A percentile compares a stretch with the other conserved stretches of the same genome.
phyloP scores from a whole-genome alignment of 441 rosid genomes.

The Populus hybrid region DNA sequence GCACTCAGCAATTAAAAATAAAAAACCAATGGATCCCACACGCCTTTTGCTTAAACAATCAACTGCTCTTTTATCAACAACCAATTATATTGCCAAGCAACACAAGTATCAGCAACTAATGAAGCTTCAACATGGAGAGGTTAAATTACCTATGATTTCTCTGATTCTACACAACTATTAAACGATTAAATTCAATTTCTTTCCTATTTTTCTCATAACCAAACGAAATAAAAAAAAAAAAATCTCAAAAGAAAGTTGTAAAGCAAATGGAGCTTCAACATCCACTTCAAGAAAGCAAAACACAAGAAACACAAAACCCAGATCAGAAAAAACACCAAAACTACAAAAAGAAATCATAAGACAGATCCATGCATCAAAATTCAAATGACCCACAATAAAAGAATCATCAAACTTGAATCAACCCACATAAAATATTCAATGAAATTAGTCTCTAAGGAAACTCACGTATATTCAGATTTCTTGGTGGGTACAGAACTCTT shows the following conservation, averaged over 20 bases:
- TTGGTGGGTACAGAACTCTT: slow-evolving; percentile 73
- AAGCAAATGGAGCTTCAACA: neutral
- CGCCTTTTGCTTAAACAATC: neutral
- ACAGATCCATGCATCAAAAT: neutral
- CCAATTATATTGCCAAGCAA: neutral
- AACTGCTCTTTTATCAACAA: neutral
- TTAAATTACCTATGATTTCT: no score
- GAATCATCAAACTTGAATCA: neutral
- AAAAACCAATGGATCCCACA: neutral
- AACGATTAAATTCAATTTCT: neutral
- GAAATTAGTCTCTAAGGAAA: slow-evolving; percentile 6
- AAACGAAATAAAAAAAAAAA: no score
- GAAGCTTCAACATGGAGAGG: neutral
- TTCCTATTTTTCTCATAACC: neutral
- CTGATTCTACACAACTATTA: neutral
- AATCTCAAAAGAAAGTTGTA: neutral
- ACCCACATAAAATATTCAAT: neutral
- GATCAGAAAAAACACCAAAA: neutral
- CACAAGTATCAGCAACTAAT: neutral
- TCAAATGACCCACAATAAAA: neutral
- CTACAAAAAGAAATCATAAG: neutral
- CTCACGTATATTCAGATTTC: slow-evolving; percentile 77
- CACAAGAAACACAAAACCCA: neutral
- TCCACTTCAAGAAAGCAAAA: no score
- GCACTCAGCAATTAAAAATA: slow-evolving; percentile 20